These are phyloP conservation scores for Ophiostoma australiae DNA, from an alignment of 2,329 filamentous ascomycete species.

Conservation along the genomic window DNA sequence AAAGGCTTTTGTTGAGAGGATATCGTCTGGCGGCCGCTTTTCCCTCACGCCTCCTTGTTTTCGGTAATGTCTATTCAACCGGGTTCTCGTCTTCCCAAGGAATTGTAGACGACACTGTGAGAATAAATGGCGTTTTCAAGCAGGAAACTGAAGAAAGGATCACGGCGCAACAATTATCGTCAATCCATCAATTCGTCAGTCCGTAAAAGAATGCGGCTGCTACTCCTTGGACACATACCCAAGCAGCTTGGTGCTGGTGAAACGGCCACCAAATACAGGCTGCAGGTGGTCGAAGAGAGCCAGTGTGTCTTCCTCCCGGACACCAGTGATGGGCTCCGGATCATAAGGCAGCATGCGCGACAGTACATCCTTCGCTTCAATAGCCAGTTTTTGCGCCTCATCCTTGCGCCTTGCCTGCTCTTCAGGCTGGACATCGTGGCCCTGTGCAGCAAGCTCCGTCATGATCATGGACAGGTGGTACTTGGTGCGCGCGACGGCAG, in stretches of 20 bases:
- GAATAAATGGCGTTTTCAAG: too few relatives aligned
- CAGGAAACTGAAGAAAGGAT: too few relatives aligned
- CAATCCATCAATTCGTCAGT: not conserved
- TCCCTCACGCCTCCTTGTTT: too few relatives aligned
- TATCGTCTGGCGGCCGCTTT: too few relatives aligned
- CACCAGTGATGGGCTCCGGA: constrained; percentile 21
- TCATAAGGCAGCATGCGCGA: constrained; percentile 28
- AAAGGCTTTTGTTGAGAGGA: too few relatives aligned
- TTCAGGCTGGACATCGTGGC: not conserved
- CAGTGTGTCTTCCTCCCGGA: constrained; percentile 25
- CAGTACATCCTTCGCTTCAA: constrained; percentile 27
- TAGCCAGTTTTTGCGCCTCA: constrained; percentile 22
- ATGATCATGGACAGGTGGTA: constrained; percentile 24
- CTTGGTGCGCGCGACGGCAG: constrained; percentile 25
- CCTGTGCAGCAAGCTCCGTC: constrained; percentile 20
- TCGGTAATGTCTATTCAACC: too few relatives aligned
- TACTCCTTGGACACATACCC: constrained; percentile 20
- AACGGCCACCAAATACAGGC: constrained; percentile 27
- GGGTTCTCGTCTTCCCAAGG: too few relatives aligned
- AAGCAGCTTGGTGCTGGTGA: constrained; percentile 25
- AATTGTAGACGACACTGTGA: too few relatives aligned
- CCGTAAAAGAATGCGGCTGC: too few relatives aligned
- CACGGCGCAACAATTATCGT: not conserved
- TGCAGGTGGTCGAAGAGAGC: constrained; percentile 28
- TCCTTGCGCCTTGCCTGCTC: not conserved